Percentiles rank a stretch among this genome's conserved stretches.
phyloP scores from a whole-genome alignment of 306 rosid genomes.

The Citrullus mucosospermus region DNA sequence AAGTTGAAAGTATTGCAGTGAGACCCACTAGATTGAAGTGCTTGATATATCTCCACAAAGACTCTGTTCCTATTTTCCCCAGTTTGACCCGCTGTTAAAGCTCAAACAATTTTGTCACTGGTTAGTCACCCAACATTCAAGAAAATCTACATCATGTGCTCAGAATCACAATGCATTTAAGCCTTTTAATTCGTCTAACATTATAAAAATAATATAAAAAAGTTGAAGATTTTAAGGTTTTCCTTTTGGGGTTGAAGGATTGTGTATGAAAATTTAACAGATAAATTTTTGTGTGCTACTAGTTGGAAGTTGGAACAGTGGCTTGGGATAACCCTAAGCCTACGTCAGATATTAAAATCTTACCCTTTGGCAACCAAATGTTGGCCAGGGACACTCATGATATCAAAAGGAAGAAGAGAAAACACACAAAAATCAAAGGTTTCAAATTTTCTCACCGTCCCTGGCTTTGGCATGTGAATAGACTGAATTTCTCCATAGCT shows the following conservation, averaged over 20 bases:
- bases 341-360: background rate
- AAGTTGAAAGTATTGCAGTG: conserved; percentile 1
- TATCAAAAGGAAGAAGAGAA: background rate
- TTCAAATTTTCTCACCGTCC: conserved; percentile 24
- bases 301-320: background rate
- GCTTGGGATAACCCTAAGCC: background rate
- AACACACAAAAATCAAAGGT: background rate
- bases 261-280: background rate
- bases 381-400: background rate
- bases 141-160: background rate
- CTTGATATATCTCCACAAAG: conserved; percentile 50
- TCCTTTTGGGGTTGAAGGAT: no score
- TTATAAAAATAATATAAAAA: no score
- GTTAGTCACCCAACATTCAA: background rate
- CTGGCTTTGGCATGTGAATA: conserved; percentile 28
- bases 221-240: no score
- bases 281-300: background rate
- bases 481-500: conserved; percentile 39
- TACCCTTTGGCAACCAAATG: background rate
- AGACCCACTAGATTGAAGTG: conserved; percentile 49
- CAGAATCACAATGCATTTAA: no score
- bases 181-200: no score
- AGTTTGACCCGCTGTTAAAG: conserved; percentile 30
- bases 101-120: background rate
- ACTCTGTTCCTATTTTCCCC: conserved; percentile 36